phyloP scores from a whole-genome alignment of 495 filamentous ascomycete genomes.

The Penicillium arizonense region DNA sequence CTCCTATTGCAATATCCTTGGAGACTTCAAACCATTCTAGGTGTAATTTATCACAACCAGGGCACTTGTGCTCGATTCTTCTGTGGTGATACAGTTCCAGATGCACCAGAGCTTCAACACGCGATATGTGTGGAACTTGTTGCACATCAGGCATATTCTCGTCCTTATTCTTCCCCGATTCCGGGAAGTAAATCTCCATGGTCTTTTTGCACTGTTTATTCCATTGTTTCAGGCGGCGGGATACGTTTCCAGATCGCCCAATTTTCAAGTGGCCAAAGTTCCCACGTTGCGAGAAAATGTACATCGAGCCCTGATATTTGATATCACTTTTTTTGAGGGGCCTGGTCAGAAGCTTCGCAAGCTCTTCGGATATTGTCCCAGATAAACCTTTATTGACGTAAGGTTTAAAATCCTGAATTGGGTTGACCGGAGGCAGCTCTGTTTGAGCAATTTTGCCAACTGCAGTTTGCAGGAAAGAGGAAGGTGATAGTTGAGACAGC shows the following conservation, averaged over 20 bases:
- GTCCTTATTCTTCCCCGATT: background rate
- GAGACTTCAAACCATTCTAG: constrained; percentile 17
- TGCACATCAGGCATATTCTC: constrained; percentile 1
- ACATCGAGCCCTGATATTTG: constrained; percentile 11
- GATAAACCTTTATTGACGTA: background rate
- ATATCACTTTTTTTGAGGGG: constrained; percentile 6
- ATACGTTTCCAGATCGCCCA: constrained; percentile 3
- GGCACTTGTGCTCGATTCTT: constrained; percentile 9
- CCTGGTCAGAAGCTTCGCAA: constrained; percentile 2
- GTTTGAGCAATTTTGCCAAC: background rate
- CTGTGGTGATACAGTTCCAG: constrained; percentile 10
- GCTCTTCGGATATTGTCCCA: constrained; percentile 3
- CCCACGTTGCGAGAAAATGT: constrained; percentile 16
- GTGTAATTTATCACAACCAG: constrained; percentile 9
- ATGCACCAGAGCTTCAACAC: constrained; percentile 18
- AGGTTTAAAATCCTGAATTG: constrained; percentile 1
- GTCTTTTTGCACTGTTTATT: constrained; percentile 11
- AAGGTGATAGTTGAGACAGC: background rate
- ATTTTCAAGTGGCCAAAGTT: constrained; percentile 23
- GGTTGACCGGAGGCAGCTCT: background rate
- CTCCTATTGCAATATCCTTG: constrained; percentile 9
- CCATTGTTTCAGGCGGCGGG: constrained; percentile 10
- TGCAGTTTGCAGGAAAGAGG: background rate
- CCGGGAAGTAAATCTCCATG: constrained; percentile 7
- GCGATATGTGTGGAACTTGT: constrained; percentile 11